A percentile compares a stretch with the other conserved stretches of the same genome.
These are phyloP conservation scores for Metahyphopichia silvanorum DNA, from an alignment of 805 yeast species.

Conservation along the genomic window DNA sequence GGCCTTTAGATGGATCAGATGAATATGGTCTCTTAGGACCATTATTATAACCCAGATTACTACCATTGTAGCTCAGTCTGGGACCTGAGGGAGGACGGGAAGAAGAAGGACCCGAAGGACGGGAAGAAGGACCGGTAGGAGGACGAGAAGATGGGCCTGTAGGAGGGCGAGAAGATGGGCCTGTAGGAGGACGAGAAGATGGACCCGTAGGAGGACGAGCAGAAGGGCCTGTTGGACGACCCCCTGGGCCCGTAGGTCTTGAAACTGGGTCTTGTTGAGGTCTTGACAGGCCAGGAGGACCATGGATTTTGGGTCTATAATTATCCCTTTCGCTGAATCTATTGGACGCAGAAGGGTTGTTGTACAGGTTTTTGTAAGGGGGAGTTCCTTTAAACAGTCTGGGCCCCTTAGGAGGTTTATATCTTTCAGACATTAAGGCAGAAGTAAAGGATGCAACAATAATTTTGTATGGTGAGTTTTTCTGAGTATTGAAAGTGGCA, in stretches of 20 bases:
- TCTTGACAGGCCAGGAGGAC: no score
- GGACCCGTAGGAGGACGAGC: no score
- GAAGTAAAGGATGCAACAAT: no score
- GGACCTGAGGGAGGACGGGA: background rate
- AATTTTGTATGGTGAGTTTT: no score
- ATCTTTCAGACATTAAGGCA: slow-evolving; percentile 37
- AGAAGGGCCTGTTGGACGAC: slow-evolving; percentile 15
- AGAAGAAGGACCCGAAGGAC: background rate
- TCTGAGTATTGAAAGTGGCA: no score
- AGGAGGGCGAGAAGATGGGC: background rate
- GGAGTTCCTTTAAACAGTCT: background rate
- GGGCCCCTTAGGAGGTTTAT: slow-evolving; percentile 29
- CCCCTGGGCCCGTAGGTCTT: slow-evolving; percentile 2
- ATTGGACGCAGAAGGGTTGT: slow-evolving; percentile 14
- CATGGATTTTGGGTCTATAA: slow-evolving; percentile 14
- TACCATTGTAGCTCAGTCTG: no score
- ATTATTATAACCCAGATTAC: background rate
- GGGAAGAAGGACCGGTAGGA: background rate
- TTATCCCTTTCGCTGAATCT: slow-evolving; percentile 21
- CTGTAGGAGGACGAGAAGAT: background rate
- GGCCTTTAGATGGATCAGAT: slow-evolving; percentile 4
- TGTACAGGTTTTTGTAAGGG: background rate
- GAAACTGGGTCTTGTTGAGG: background rate
- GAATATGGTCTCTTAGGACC: slow-evolving; percentile 6
- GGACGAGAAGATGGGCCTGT: background rate